phyloP scores from a whole-genome alignment of 371 early-diverging fungal species.

The Zychaea mexicana region DNA sequence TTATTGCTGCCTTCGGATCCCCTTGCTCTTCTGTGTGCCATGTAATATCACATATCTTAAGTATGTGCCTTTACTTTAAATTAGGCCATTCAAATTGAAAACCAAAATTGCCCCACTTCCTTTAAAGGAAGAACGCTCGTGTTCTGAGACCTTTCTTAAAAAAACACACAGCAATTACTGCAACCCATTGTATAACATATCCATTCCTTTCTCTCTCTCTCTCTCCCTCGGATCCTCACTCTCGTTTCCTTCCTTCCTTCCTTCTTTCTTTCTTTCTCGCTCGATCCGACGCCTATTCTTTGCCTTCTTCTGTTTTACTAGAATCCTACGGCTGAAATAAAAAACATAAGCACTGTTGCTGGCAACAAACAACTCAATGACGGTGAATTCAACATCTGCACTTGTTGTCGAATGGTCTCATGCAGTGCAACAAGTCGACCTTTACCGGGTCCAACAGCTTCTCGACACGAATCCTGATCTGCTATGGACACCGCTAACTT shows the following conservation, averaged over 20 bases:
- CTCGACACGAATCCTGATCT: slow-evolving; percentile 25
- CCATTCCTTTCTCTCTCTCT: neutral
- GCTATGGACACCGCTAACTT: slow-evolving; percentile 30
- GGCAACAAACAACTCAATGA: neutral
- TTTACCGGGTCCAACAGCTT: slow-evolving; percentile 13
- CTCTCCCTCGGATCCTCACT: neutral
- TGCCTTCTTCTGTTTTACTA: no score
- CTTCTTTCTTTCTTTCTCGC: neutral
- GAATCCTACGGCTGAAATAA: no score
- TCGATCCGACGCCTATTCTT: no score
- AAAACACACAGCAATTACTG: neutral
- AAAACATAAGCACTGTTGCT: no score
- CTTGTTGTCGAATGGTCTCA: slow-evolving; percentile 34
- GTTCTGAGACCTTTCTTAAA: neutral
- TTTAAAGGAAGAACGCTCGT: neutral
- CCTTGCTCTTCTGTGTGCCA: no score
- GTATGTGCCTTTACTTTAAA: neutral
- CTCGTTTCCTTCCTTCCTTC: neutral
- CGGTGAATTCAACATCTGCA: neutral
- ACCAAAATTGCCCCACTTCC: neutral
- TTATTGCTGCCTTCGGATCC: no score
- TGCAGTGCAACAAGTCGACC: slow-evolving; percentile 28
- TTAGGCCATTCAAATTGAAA: neutral
- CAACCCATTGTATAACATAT: neutral
- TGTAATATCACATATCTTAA: neutral